A percentile compares a stretch with the other conserved stretches of the same genome.
These are phyloP conservation scores for Leccinum variicolor DNA, from an alignment of 768 basidiomycete genomes.

Conservation along the genomic window DNA sequence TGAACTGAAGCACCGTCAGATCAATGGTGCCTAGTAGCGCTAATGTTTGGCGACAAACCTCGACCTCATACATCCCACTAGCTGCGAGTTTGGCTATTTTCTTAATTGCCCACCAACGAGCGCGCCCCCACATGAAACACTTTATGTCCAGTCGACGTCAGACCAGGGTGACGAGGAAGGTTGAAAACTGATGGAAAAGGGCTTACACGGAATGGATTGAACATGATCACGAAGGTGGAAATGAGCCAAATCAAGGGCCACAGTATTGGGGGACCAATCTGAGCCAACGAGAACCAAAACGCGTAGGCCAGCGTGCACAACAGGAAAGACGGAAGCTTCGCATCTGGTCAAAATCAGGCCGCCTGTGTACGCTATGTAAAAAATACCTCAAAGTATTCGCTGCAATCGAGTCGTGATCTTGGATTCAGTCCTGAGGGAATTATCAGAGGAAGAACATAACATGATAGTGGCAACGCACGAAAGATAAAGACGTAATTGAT, in stretches of 20 bases:
- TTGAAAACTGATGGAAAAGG: background rate
- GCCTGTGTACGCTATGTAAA: slow-evolving; percentile 3
- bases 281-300: slow-evolving; percentile 81
- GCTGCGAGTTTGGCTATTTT: slow-evolving; percentile 58
- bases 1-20: slow-evolving; percentile 46
- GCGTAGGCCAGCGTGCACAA: slow-evolving; percentile 70
- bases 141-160: slow-evolving; percentile 36
- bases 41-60: slow-evolving; percentile 42
- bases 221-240: slow-evolving; percentile 51
- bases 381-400: slow-evolving; percentile 68
- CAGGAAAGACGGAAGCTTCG: slow-evolving; percentile 77
- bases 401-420: slow-evolving; percentile 69
- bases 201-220: slow-evolving; percentile 72
- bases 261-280: slow-evolving; percentile 63
- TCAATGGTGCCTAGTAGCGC: background rate
- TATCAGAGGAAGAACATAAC: slow-evolving; percentile 4
- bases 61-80: slow-evolving; percentile 70
- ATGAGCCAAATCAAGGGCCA: slow-evolving; percentile 86
- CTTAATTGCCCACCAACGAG: slow-evolving; percentile 77
- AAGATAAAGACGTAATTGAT: slow-evolving; percentile 97
- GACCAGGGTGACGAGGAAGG: too few species aligned
- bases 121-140: slow-evolving; percentile 34
- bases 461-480: slow-evolving; percentile 40
- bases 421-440: slow-evolving; percentile 57
- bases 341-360: slow-evolving; percentile 1